Conservation (phyloP, 768 basidiomycete genomes). For the Hygrophorus pudorinus region DNA sequence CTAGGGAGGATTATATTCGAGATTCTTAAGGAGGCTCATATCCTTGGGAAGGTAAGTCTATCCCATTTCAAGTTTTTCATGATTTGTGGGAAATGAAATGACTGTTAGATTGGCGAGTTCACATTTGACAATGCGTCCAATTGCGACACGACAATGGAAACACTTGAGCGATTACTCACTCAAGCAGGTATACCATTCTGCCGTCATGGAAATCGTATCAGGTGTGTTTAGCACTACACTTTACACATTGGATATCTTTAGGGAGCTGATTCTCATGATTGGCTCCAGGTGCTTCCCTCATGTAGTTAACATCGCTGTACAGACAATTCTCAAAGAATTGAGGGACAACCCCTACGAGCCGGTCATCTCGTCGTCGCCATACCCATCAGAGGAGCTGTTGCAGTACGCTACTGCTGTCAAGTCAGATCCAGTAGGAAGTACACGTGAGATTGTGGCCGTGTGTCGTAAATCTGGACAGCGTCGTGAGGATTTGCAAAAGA, state of each 20-base stretch:
- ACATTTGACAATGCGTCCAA: conserved; percentile 29
- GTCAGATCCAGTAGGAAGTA: conserved; percentile 16
- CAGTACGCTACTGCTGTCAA: conserved; percentile 15
- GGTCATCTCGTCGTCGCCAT: conserved; percentile 3
- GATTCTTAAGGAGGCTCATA: conserved; percentile 15
- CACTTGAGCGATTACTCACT: conserved; percentile 11
- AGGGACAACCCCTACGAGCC: conserved; percentile 7
- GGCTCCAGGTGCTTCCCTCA: conserved; percentile 18
- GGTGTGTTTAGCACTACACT: conserved; percentile 4
- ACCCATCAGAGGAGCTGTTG: conserved; percentile 1
- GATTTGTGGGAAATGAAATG: too few relatives aligned
- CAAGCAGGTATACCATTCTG: conserved; percentile 9
- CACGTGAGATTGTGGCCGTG: conserved; percentile 18
- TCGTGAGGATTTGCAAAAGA: conserved; percentile 15
- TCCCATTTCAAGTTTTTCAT: neutral
- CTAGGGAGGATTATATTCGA: conserved; percentile 16
- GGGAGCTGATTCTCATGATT: neutral
- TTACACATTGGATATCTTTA: too few relatives aligned
- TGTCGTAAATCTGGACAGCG: conserved; percentile 23
- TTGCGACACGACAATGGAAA: conserved; percentile 22
- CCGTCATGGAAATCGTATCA: conserved; percentile 14
- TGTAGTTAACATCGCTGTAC: conserved; percentile 18
- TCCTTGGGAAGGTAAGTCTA: conserved; percentile 14
- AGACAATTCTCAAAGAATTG: conserved; percentile 12
- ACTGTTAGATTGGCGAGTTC: conserved; percentile 13